Conservation (phyloP, 164 flowering plant species). For the Piper longum region DNA sequence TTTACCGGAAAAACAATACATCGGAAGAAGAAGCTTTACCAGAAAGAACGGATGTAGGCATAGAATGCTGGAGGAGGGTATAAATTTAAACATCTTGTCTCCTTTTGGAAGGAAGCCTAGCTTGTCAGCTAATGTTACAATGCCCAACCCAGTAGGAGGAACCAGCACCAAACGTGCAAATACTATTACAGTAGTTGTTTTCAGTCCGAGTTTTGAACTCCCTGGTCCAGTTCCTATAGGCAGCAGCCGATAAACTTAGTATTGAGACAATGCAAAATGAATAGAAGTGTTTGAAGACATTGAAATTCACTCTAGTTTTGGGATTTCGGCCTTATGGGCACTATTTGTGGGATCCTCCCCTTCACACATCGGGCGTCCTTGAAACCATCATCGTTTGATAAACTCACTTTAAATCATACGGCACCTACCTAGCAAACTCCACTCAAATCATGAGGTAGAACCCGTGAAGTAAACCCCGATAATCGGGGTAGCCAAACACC, state of each 20-base stretch:
- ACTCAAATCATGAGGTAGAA: too few relatives aligned
- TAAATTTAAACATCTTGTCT: conserved; percentile 86
- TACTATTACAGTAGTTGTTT: conserved; percentile 74
- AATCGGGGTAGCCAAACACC: too few relatives aligned
- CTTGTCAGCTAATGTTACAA: conserved; percentile 77
- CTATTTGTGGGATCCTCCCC: too few relatives aligned
- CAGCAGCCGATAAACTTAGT: background rate
- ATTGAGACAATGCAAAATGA: background rate
- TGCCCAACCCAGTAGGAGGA: conserved; percentile 84
- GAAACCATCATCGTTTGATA: too few relatives aligned
- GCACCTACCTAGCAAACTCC: too few relatives aligned
- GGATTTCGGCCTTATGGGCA: too few relatives aligned
- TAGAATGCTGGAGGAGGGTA: conserved; percentile 86
- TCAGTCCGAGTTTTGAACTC: conserved; percentile 73
- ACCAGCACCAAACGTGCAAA: conserved; percentile 73
- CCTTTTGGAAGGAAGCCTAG: conserved; percentile 82
- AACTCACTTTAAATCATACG: too few relatives aligned
- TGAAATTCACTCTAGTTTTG: too few relatives aligned
- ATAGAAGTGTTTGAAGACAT: too few relatives aligned
- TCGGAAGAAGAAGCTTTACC: conserved; percentile 23
- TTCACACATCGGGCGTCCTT: too few relatives aligned
- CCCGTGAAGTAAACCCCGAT: too few relatives aligned
- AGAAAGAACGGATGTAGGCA: conserved; percentile 97
- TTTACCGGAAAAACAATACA: too few relatives aligned
- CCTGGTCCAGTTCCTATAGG: conserved; percentile 67